Percentiles rank a stretch among this genome's conserved stretches.
Conservation (phyloP, 257 asterid species). For the Petunia axillaris region DNA sequence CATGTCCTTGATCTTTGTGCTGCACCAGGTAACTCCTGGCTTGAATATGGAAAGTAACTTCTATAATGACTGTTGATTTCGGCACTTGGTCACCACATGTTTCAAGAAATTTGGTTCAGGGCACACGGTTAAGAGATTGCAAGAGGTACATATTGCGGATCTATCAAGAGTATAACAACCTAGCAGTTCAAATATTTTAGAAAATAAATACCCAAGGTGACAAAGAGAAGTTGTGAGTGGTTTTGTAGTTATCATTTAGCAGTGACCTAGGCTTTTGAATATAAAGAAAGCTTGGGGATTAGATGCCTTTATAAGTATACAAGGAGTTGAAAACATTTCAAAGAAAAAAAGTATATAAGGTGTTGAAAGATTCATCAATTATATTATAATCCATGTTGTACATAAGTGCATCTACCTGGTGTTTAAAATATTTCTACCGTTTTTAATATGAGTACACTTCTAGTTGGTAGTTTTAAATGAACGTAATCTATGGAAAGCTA, state of each 20-base stretch:
- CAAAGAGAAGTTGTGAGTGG: neutral
- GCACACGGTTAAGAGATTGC: neutral
- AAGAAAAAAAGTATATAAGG: too few species aligned
- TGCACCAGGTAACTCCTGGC: slow-evolving; percentile 73
- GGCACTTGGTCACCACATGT: neutral
- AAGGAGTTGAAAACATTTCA: neutral
- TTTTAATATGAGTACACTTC: neutral
- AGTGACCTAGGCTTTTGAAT: neutral
- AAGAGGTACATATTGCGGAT: neutral
- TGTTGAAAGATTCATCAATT: slow-evolving; percentile 1
- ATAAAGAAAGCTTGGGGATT: neutral
- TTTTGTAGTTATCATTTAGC: neutral
- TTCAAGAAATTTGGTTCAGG: slow-evolving; percentile 5
- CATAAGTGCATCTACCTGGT: neutral
- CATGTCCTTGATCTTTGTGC: slow-evolving; percentile 96
- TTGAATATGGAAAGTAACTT: neutral
- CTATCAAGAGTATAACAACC: slow-evolving; percentile 1
- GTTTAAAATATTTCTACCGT: neutral
- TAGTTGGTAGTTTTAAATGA: neutral
- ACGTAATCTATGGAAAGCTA: neutral
- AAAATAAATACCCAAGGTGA: neutral
- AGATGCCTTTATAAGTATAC: neutral
- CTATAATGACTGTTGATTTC: neutral
- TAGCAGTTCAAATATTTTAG: neutral
- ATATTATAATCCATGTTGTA: neutral